Evolutionary conservation across 257 asterid genomes (phyloP), one percentile per base, ranked within the genome.

Genomic region (Datura wrightii): DNA sequence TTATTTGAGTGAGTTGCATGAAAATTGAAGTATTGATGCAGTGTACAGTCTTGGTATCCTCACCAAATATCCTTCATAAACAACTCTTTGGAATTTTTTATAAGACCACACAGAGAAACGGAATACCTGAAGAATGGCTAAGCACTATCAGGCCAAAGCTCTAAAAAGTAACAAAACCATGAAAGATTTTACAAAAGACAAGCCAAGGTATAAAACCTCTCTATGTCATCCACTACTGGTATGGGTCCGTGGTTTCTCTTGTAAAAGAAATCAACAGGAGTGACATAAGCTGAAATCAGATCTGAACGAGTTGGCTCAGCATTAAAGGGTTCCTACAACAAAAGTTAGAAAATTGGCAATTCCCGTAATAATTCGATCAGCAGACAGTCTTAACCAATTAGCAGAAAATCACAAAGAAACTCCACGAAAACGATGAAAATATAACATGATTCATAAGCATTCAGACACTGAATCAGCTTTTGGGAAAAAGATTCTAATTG

Each of bases 171-270:
- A 72, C 31, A 65, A 67, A 76, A 15, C 13, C 60, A 2, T 55
- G n/a, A 85, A 50, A 24, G 59, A 44, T 39, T 80, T 53, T 54
- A 48, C 54, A 19, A 67, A 50, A 86, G 86, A 6, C n/a, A 55
- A 79, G n/a, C n/a, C 31, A 18, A 83, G 18, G 69, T 3, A 80
- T 15, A 8, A 83, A 13, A 94, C 98, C 92, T 95, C 89, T 94
- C 90, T 4, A 91, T 81, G 84, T 94, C 97, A 58, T 93, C 95
- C 19, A 96, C 96, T 7, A 94, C 44, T 24, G 99, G 98, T 84
- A 96, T 93, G 8, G 99, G 99, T 70, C 99, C 99, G 76, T 97
- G 99, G 88, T 95, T 97, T 92, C 99, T 91, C 94, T 96, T 96
- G 83, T 94, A 96, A 87, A 94, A 96, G 89, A 92, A 90, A 16